Evolutionary conservation across 306 rosid species (phyloP).

Genomic region (Vicia faba): DNA sequence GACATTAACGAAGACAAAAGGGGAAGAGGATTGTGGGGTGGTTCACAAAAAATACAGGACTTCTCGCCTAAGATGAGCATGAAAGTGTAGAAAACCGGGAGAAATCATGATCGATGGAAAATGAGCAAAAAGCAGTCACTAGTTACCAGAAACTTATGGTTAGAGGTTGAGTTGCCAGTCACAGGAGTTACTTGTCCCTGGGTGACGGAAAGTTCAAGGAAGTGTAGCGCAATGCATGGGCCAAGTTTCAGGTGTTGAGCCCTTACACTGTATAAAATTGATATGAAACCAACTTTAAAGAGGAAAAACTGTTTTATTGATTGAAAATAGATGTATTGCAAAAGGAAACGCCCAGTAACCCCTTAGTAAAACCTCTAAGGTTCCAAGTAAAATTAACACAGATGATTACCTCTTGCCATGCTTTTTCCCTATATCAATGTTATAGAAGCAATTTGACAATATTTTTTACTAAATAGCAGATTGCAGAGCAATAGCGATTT

Average conservation of each 20-base stretch:
- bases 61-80: background rate
- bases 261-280: background rate
- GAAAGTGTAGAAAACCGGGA: background rate
- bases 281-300: background rate
- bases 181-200: background rate
- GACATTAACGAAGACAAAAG: background rate
- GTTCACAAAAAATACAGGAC: background rate
- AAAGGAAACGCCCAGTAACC: background rate
- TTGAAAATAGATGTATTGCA: background rate
- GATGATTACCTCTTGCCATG: background rate
- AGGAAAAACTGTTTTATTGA: background rate
- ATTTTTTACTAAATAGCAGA: no score
- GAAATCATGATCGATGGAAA: background rate
- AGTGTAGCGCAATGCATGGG: background rate
- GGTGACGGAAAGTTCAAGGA: background rate
- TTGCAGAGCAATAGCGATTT: no score
- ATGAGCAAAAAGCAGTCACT: background rate
- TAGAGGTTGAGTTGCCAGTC: background rate
- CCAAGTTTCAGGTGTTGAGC: background rate
- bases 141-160: background rate
- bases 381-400: background rate
- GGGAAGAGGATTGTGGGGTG: background rate
- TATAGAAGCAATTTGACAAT: no score
- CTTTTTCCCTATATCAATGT: no score
- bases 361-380: background rate